Evolutionary conservation across 1,139 yeast genomes (phyloP).

Genomic region (Pneumocystis oryctolagi): DNA sequence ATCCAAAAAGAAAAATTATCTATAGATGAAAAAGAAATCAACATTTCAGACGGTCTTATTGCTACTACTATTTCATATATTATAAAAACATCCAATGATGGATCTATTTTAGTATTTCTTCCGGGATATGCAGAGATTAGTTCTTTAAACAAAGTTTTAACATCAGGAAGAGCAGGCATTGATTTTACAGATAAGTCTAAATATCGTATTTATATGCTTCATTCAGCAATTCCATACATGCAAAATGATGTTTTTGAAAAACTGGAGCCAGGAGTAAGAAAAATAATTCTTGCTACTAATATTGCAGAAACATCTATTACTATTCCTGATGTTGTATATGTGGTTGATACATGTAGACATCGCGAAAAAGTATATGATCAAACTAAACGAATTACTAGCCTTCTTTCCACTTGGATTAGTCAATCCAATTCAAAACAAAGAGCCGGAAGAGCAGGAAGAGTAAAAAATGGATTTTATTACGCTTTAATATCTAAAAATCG

Average conservation of each 20-base stretch:
- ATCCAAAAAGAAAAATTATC: slow-evolving; percentile 3
- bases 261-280: slow-evolving; percentile 39
- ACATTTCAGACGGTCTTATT: slow-evolving; percentile 11
- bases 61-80: slow-evolving; percentile 7
- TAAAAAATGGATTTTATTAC: slow-evolving; percentile 54
- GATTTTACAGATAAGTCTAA: slow-evolving; percentile 46
- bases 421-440: slow-evolving; percentile 65
- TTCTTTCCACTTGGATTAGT: slow-evolving; percentile 61
- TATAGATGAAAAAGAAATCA: slow-evolving; percentile 8
- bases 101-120: slow-evolving; percentile 52
- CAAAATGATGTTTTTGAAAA: slow-evolving; percentile 49
- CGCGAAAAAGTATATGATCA: slow-evolving; percentile 51
- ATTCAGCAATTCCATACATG: slow-evolving; percentile 55
- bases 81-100: slow-evolving; percentile 6
- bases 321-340: slow-evolving; percentile 72
- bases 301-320: slow-evolving; percentile 63
- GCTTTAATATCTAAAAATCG: slow-evolving; percentile 47
- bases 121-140: slow-evolving; percentile 72
- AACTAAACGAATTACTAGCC: slow-evolving; percentile 42
- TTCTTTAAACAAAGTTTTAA: slow-evolving; percentile 49
- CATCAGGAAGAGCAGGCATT: slow-evolving; percentile 34
- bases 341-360: slow-evolving; percentile 60
- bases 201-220: slow-evolving; percentile 40
- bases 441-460: slow-evolving; percentile 83
- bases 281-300: slow-evolving; percentile 64